phyloP scores from a whole-genome alignment of 176 grass and related monocot genomes.

The Elymus sibiricus region DNA sequence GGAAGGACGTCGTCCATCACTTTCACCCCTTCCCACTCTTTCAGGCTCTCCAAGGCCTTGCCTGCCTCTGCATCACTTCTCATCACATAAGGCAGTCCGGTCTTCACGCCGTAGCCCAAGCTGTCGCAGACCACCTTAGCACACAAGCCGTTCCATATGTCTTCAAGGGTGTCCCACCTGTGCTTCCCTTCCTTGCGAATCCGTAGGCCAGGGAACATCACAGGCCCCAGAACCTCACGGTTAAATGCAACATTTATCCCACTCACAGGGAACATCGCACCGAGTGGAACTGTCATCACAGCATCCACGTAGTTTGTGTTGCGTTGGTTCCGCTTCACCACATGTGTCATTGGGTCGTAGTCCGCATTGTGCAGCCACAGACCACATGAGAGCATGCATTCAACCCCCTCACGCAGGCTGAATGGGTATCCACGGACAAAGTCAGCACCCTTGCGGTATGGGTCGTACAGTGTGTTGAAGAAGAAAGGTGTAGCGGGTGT shows the following conservation, averaged over 20 bases:
- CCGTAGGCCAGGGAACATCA: slow-evolving; percentile 64
- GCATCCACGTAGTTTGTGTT: slow-evolving; percentile 85
- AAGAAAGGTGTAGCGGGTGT: slow-evolving; percentile 85
- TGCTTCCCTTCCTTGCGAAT: slow-evolving; percentile 70
- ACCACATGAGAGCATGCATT: slow-evolving; percentile 78
- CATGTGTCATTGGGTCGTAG: slow-evolving; percentile 91
- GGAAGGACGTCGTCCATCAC: slow-evolving; percentile 80
- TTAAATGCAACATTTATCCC: slow-evolving; percentile 97
- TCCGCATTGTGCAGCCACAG: slow-evolving; percentile 86
- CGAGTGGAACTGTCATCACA: slow-evolving; percentile 82
- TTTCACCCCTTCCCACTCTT: slow-evolving; percentile 79
- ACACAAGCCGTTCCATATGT: slow-evolving; percentile 85
- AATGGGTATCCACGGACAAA: slow-evolving; percentile 99
- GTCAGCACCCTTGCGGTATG: slow-evolving; percentile 72
- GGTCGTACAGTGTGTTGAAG: slow-evolving; percentile 94
- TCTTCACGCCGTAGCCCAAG: slow-evolving; percentile 72
- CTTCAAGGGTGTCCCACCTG: slow-evolving; percentile 88
- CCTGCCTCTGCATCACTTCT: slow-evolving; percentile 59
- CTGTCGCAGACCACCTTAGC: slow-evolving; percentile 76
- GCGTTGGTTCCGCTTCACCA: slow-evolving; percentile 69
- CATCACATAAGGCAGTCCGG: slow-evolving; percentile 81
- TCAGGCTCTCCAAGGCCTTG: slow-evolving; percentile 75
- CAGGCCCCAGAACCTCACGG: slow-evolving; percentile 70
- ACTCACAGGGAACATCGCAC: slow-evolving; percentile 71
- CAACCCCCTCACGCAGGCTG: slow-evolving; percentile 76